Conservation (phyloP, 805 yeast species). For the Saturnispora dispora region DNA sequence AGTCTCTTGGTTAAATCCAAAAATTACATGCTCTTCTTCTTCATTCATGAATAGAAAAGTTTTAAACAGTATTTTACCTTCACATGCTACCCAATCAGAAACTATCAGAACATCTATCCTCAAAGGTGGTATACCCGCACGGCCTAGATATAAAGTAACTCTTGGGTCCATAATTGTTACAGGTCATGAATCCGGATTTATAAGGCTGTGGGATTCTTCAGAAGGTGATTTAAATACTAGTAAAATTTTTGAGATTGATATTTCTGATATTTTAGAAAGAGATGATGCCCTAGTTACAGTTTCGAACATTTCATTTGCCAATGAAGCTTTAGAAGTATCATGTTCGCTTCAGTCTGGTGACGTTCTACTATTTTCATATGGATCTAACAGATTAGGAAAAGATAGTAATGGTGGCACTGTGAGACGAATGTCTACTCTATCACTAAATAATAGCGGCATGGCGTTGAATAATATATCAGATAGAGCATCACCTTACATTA, state of each 20-base stretch:
- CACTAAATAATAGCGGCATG: conserved; percentile 8
- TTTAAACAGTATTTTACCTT: conserved; percentile 20
- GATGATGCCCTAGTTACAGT: conserved; percentile 40
- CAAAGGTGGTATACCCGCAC: conserved; percentile 72
- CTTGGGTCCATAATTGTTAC: conserved; percentile 58
- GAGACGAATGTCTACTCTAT: neutral
- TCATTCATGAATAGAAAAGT: conserved; percentile 29
- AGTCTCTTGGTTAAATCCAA: conserved; percentile 70
- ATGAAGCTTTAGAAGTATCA: conserved; percentile 66
- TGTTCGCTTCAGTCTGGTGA: conserved; percentile 64
- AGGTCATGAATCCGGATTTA: conserved; percentile 80
- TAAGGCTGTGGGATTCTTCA: conserved; percentile 78
- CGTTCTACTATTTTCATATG: conserved; percentile 50
- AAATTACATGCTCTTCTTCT: conserved; percentile 47
- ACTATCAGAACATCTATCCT: conserved; percentile 31
- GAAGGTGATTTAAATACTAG: conserved; percentile 59
- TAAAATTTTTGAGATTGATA: conserved; percentile 50
- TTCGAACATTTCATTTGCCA: conserved; percentile 59
- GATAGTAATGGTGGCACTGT: neutral
- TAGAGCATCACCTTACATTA: conserved; percentile 40
- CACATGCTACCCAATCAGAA: neutral
- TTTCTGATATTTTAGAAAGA: conserved; percentile 38
- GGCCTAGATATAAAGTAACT: conserved; percentile 40
- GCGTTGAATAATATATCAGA: conserved; percentile 39
- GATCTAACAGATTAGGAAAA: neutral